phyloP scores from a whole-genome alignment of 352 stramenopile species.

The Phytophthora pseudosyringae region DNA sequence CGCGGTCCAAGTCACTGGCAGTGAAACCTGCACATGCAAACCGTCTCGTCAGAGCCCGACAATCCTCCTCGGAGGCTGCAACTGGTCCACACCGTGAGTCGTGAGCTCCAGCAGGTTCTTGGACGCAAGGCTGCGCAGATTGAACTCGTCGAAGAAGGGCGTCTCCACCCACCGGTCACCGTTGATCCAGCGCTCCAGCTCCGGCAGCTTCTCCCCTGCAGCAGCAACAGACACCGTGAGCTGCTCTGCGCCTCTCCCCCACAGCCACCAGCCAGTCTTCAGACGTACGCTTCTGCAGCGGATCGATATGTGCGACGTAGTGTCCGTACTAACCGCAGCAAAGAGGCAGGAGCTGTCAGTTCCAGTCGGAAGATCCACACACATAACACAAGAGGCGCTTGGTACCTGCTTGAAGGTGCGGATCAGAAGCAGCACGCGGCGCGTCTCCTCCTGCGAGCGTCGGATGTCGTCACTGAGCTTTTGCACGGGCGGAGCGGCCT shows the following conservation, averaged over 20 bases:
- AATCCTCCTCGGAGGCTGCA: not conserved
- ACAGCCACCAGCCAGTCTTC: not conserved
- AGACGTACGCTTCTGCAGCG: constrained; percentile 73
- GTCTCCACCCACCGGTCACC: constrained; percentile 85
- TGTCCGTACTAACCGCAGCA: constrained; percentile 69
- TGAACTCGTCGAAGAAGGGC: constrained; percentile 90
- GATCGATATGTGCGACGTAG: constrained; percentile 89
- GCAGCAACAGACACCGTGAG: constrained; percentile 1
- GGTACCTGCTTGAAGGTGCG: constrained; percentile 87
- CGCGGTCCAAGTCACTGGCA: constrained; percentile 87
- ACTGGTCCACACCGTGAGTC: constrained; percentile 58
- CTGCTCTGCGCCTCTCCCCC: not conserved
- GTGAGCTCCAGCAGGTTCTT: constrained; percentile 87
- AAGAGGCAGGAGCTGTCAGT: not conserved
- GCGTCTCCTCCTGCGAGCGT: constrained; percentile 87
- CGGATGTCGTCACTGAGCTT: constrained; percentile 80
- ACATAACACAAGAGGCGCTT: not conserved
- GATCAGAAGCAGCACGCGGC: constrained; percentile 82
- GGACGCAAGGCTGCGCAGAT: constrained; percentile 79
- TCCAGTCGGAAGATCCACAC: not conserved
- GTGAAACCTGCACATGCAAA: constrained; percentile 80
- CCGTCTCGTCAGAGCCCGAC: constrained; percentile 4
- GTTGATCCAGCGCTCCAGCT: constrained; percentile 87
- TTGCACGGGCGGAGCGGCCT: constrained; percentile 43
- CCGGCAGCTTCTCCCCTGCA: constrained; percentile 78